Base-by-base conservation (phyloP, 768 basidiomycete species). In the Boletus huronensis region DNA sequence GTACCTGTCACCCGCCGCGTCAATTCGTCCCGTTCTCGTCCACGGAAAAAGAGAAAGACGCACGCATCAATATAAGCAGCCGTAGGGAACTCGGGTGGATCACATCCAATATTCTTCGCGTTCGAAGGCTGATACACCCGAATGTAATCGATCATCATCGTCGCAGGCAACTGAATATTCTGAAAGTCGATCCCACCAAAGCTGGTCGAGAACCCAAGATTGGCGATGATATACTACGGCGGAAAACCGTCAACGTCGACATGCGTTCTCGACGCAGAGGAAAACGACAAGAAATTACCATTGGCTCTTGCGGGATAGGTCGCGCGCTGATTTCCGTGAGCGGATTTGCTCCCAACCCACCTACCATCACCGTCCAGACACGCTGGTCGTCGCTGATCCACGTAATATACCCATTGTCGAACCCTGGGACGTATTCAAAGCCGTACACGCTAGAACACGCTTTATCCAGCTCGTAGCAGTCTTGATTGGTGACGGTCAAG, bases 61-160 rank as follows among this genome's bases (percentile, higher is more conserved):
- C 68, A 88, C 84, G 79, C 74, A 19, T 85, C 64, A 61, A 95
- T 96, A 67, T 96, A 96, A 0, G 78, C 70, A 11, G 75, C 67
- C 0, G 94, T 97, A 0, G 94, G 93, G 68, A 79, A 85, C 14
- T 81, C 78, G 10, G 70, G 61, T 5, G 93, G 90, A 63, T 93
- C 88, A 59, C 84, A 87, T 14, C 85, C 83, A 36, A 83, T 72
- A 57, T 84, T 84, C 58, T 75, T 70, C 10, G 67, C 60, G 53
- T 72, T 68, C 48, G 74, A 68, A 25, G 74, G 72, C 60, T 87
- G 87, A 62, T 87, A 88, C 13, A 96, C 88, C 2, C 93, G 82
- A 53, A 95, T 83, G 54, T 84, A 95, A 64, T 96, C 93, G 47
- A 94, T 73, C 51, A 74, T 74, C 87, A 94, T 85, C 26, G 74